Base-by-base conservation (phyloP, 306 rosid species). In the Cicer pinnatifidum region DNA sequence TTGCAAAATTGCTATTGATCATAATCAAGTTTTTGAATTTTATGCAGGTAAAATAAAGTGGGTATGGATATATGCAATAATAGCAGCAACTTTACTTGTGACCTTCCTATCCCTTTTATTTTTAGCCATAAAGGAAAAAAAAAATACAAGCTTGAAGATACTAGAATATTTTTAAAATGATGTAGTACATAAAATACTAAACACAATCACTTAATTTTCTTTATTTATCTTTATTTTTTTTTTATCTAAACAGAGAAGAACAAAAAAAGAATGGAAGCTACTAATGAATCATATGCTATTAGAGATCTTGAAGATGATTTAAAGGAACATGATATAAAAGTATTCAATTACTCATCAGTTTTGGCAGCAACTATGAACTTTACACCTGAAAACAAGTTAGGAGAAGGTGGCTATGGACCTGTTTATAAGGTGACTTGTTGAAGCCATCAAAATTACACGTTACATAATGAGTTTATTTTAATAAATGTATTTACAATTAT, bases 321-420 rank as follows among this genome's bases (percentile, higher is more conserved):
- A 2, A 33, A 65, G 9, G 58, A 64, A 54, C 76, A 62, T 64
- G 77, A 43, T 16, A 59, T 59, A 11, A 73, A 11, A 10, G 17
- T 15, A 13, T 73, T 59, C 60, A 19, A 35, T 46, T 81, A 80
- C 23, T 16, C 39, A 10, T 73, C 75, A 7, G 6, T 82, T 13
- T 20, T 78, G 39, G 77, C 16, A n/a, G 86, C 75, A 17, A 82
- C 85, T 19, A 51, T 38, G 15, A 17, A 50, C 13, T 78, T 82
- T 66, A 45, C 77, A 9, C 13, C 23, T 6, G 57, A 20, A 23
- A 77, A 68, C 57, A 41, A 62, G 56, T 47, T 77, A 41, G 82
- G 82, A 52, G 38, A 82, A 4, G 79, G 85, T 11, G 85, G 82
- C 0, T 82, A 77, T n/a, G n/a, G n/a, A n/a, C n/a, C n/a, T n/a